Conservation (phyloP, 1,284 basidiomycete genomes). For the Malassezia japonica region DNA sequence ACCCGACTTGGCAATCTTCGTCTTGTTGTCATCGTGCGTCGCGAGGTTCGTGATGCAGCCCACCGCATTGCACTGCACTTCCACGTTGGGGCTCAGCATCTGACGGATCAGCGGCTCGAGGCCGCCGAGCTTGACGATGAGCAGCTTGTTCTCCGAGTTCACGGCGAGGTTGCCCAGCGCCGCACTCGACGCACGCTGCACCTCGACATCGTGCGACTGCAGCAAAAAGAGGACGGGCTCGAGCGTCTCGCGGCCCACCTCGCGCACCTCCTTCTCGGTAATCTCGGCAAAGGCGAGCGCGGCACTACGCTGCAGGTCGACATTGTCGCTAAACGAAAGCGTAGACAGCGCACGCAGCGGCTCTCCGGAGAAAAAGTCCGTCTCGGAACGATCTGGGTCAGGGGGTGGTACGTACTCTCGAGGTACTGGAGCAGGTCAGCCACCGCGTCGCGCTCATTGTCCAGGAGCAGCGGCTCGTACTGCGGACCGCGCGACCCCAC, state of each 20-base stretch:
- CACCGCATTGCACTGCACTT: constrained; percentile 99
- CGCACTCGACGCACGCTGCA: constrained; percentile 93
- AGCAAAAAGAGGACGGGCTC: constrained; percentile 97
- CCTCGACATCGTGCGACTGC: constrained; percentile 95
- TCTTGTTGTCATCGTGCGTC: constrained; percentile 99
- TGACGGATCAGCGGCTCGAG: constrained; percentile 96
- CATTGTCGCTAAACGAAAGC: constrained; percentile 97
- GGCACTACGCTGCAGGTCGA: constrained; percentile 93
- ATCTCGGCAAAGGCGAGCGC: constrained; percentile 98
- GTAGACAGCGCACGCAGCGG: constrained; percentile 89
- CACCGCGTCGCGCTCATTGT: constrained; percentile 97
- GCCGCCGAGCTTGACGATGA: constrained; percentile 95
- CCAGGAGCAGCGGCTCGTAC: constrained; percentile 77
- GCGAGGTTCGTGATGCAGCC: constrained; percentile 98
- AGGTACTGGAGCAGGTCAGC: constrained; percentile 94
- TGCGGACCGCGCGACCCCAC: constrained; percentile 25
- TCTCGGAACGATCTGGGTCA: constrained; percentile 43
- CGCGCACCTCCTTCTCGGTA: constrained; percentile 97
- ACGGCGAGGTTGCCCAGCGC: constrained; percentile 98
- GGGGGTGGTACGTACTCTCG: constrained; percentile 65
- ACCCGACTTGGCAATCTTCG: constrained; percentile 97
- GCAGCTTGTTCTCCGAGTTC: constrained; percentile 97
- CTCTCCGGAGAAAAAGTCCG: constrained; percentile 52
- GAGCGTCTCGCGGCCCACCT: constrained; percentile 90
- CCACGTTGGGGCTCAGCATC: constrained; percentile 97